phyloP scores from a whole-genome alignment of 768 basidiomycete species.

The Macrolepiota albuminosa region DNA sequence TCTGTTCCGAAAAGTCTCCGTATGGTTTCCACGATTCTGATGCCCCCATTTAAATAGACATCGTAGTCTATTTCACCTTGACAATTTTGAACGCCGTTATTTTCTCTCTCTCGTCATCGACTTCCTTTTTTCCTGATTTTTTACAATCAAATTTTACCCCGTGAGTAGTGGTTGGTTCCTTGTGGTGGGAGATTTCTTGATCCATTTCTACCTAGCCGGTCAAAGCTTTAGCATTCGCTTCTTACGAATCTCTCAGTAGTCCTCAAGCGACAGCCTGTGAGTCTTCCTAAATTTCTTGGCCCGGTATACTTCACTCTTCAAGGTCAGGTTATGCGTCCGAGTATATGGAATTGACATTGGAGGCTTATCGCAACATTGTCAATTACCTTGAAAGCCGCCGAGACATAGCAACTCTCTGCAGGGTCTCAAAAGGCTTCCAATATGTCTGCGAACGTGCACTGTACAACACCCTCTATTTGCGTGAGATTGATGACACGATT shows the following conservation, averaged over 20 bases:
- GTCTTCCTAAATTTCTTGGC: conserved; percentile 5
- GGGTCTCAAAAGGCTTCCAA: conserved; percentile 54
- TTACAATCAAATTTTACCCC: background rate
- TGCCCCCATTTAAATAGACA: conserved; percentile 29
- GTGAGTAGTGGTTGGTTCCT: conserved; percentile 4
- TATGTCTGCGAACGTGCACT: conserved; percentile 50
- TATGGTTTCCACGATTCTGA: conserved; percentile 33
- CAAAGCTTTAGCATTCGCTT: conserved; percentile 13
- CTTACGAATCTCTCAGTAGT: conserved; percentile 13
- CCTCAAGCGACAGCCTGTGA: conserved; percentile 24
- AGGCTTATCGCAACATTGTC: conserved; percentile 55
- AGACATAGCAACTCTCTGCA: conserved; percentile 54
- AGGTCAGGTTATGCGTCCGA: conserved; percentile 36
- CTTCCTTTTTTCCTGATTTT: conserved; percentile 2
- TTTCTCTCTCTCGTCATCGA: background rate
- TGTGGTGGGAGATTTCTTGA: background rate
- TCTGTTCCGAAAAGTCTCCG: conserved; percentile 36
- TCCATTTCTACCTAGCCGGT: conserved; percentile 1
- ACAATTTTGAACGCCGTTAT: conserved; percentile 11
- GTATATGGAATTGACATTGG: conserved; percentile 56
- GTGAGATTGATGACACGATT: conserved; percentile 32
- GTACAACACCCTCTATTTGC: conserved; percentile 54
- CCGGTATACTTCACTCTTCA: background rate
- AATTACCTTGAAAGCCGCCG: conserved; percentile 43
- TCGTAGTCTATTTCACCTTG: conserved; percentile 24